Base-by-base conservation (phyloP, 163 green algal genomes). In the Chlorella variabilis region DNA sequence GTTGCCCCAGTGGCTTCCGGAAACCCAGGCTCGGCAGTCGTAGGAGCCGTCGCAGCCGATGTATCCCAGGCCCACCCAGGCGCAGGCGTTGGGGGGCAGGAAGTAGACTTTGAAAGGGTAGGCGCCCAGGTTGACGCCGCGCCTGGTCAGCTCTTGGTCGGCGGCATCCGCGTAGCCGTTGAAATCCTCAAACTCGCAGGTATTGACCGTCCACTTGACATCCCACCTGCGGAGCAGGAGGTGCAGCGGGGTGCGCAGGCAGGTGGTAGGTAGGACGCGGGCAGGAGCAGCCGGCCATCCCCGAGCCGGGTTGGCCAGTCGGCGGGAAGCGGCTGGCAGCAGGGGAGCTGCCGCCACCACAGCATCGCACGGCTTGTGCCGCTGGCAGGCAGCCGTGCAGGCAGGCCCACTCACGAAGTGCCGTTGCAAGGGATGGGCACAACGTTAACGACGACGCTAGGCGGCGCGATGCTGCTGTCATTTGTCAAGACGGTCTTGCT, bases 131-230 rank as follows among this genome's bases (percentile, higher is more conserved):
- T 68, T 39, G n/a, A 68, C 2, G 59, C 29, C 29, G 29, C 59
- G 59, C 29, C 21, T n/a, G 29, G 31, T n/a, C 59, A 68, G 59
- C 27, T 39, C 38, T 15, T 33, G 59, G 59, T 68, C 59, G 15
- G 27, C 59, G 27, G 25, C 59, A n/a, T 68, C 59, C 15, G 59
- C 59, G 8, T 25, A 39, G 59, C 29, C 59, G 59, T 21, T 41
- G 29, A 39, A 68, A n/a, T 68, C 59, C 27, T 68, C 59, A 68
- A 68, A 68, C 27, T 11, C 6, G 59, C 59, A 68, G 29, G 59
- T 68, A 4, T 25, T 17, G 59, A 17, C 25, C 29, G 21, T 68
- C 59, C 59, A 68, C 4, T 25, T 15, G 29, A 68, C 15, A 20
- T n/a, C 59, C 29, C 13, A 68, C 27, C 59, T 68, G 59, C 59